Base-by-base conservation (phyloP, 257 asterid species). In the Rehmannia glutinosa region DNA sequence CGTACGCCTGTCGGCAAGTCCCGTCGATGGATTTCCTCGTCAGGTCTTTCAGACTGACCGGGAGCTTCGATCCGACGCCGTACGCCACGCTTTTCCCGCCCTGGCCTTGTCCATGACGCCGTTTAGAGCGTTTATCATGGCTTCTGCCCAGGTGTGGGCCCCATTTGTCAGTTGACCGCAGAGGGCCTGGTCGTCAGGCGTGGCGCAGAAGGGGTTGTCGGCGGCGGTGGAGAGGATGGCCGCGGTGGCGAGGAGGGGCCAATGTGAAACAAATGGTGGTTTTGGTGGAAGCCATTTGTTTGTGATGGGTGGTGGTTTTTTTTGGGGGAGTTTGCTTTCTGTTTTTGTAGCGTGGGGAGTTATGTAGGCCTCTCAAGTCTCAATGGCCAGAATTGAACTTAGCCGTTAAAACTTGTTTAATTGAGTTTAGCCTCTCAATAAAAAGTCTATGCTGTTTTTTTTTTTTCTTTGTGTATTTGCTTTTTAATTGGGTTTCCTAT, bases 91-190 rank as follows among this genome's bases (percentile, higher is more conserved):
- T 0, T 10, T 69, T 57, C 0, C 76, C 73, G 24, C 57, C 45
- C 45, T 64, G 28, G 41, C 68, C 74, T 9, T 60, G 8, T 20
- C 13, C 30, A 30, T 0, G 13, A 55, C 70, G 64, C 17, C 57
- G 5, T 49, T 39, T 6, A 78, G 60, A 28, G 70, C 76, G 62
- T 58, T 78, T 0, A 68, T 69, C 79, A 73, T 78, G 11, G 79
- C 82, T 5, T 61, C 64, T 4, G 9, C 25, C 79, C 79, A 78
- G 3, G 50, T 69, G 6, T 15, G 35, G n/a, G 74, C 79, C 8
- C 36, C 39, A 7, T 66, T 49, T n/a, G 25, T 23, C 68, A 78
- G 15, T 17, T 69, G 47, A 0, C 13, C 2, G 53, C 82, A 73
- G n/a, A 73, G 71, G n/a, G 11, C 52, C 38, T 69, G 58, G 64